phyloP scores from a whole-genome alignment of 371 early-diverging fungal species.

The Blyttiomyces sp. region DNA sequence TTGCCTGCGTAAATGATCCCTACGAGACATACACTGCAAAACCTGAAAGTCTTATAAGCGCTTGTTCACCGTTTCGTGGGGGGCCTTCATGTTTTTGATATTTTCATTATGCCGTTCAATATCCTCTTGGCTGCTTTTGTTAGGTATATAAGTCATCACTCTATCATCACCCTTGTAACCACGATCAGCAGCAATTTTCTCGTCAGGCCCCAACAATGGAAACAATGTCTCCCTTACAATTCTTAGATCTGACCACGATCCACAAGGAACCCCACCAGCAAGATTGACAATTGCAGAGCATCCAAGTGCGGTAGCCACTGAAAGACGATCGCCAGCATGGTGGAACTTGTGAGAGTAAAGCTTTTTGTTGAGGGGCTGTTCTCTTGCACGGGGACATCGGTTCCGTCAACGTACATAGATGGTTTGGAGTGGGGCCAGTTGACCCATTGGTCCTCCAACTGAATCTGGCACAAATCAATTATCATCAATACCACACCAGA shows the following conservation, averaged over 20 bases:
- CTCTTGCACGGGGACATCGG: constrained; percentile 1
- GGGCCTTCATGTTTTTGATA: constrained; percentile 2
- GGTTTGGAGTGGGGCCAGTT: constrained; percentile 1
- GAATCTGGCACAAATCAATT: background rate
- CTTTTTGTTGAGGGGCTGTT: background rate
- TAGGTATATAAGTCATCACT: background rate
- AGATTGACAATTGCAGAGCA: constrained; percentile 4
- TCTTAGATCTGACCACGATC: constrained; percentile 5
- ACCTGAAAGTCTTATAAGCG: constrained; percentile 8
- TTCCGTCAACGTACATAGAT: constrained; percentile 8
- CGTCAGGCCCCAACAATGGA: background rate
- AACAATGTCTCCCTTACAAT: background rate
- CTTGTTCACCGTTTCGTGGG: constrained; percentile 12
- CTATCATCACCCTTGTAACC: constrained; percentile 4
- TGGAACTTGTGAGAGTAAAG: constrained; percentile 9
- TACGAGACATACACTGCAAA: background rate
- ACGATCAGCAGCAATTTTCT: constrained; percentile 6
- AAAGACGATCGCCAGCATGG: background rate
- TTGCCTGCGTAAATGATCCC: background rate
- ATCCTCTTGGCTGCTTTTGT: background rate
- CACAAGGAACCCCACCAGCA: background rate
- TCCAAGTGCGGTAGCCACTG: constrained; percentile 6
- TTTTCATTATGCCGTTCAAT: background rate
- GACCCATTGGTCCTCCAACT: background rate
- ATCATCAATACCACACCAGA: no score